These are phyloP conservation scores for Drechmeria coniospora DNA, from an alignment of 2,329 filamentous ascomycete genomes.

Conservation along the genomic window DNA sequence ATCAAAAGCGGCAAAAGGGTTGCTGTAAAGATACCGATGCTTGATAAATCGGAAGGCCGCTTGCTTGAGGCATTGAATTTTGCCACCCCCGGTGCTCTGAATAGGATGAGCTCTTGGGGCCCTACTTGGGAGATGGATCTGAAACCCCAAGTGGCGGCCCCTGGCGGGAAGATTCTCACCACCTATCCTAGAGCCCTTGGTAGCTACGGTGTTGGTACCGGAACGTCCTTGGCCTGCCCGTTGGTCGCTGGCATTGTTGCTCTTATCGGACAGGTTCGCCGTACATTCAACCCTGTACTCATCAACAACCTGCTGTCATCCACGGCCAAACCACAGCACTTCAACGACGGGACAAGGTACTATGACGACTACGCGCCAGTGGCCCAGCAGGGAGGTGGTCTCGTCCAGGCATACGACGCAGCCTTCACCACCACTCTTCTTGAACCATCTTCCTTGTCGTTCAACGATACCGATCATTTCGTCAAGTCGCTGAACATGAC, in stretches of 20 bases:
- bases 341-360: constrained; percentile 24
- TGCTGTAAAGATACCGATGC: background rate
- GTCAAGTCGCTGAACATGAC: constrained; percentile 31
- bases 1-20: constrained; percentile 3
- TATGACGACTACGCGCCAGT: constrained; percentile 35
- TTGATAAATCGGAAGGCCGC: too few relatives aligned
- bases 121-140: constrained; percentile 41
- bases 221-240: constrained; percentile 46
- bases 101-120: constrained; percentile 40
- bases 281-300: constrained; percentile 29
- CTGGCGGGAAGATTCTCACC: constrained; percentile 40
- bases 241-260: constrained; percentile 38
- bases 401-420: constrained; percentile 44
- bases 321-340: constrained; percentile 32
- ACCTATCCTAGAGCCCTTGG: constrained; percentile 41
- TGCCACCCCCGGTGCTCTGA: constrained; percentile 37
- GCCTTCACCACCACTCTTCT: constrained; percentile 36
- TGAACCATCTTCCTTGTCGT: constrained; percentile 38
- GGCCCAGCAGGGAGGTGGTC: constrained; percentile 43
- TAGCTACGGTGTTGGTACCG: constrained; percentile 34
- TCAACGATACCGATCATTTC: constrained; percentile 48
- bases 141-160: constrained; percentile 38
- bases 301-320: constrained; percentile 33
- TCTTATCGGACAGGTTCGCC: constrained; percentile 33
- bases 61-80: too few relatives aligned